phyloP scores from a whole-genome alignment of 371 early-diverging fungal genomes.

The Basidiobolus meristosporus region DNA sequence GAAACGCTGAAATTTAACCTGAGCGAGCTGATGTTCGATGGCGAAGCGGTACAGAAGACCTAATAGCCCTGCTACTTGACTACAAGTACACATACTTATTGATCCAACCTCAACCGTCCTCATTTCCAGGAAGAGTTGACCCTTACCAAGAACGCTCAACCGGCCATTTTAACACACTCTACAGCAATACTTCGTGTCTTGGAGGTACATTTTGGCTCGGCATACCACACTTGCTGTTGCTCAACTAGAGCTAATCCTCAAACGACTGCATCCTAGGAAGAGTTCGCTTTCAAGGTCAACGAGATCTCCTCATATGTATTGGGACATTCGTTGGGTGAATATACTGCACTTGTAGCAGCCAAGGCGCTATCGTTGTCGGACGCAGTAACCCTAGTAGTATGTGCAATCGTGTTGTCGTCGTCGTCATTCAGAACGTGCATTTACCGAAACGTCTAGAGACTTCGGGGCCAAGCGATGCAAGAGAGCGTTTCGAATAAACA shows the following conservation, averaged over 20 bases:
- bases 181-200: slow-evolving; percentile 75
- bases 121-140: slow-evolving; percentile 46
- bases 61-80: slow-evolving; percentile 3
- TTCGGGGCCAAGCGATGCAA: slow-evolving; percentile 78
- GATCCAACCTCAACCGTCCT: background rate
- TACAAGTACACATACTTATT: no score
- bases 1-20: slow-evolving; percentile 51
- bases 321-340: slow-evolving; percentile 93
- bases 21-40: slow-evolving; percentile 65
- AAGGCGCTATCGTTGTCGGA: slow-evolving; percentile 51
- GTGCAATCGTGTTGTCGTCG: background rate
- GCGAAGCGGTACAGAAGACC: slow-evolving; percentile 47
- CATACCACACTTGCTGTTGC: background rate
- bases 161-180: slow-evolving; percentile 82
- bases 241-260: background rate
- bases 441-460: slow-evolving; percentile 11
- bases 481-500: slow-evolving; percentile 41
- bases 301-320: slow-evolving; percentile 53
- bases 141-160: slow-evolving; percentile 81
- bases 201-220: slow-evolving; percentile 18
- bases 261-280: slow-evolving; percentile 13
- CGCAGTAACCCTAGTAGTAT: slow-evolving; percentile 74
- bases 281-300: slow-evolving; percentile 56
- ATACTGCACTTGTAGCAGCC: slow-evolving; percentile 71
- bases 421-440: background rate